phyloP scores from a whole-genome alignment of 2,329 filamentous ascomycete genomes.

The Penicillium sclerotigenum region DNA sequence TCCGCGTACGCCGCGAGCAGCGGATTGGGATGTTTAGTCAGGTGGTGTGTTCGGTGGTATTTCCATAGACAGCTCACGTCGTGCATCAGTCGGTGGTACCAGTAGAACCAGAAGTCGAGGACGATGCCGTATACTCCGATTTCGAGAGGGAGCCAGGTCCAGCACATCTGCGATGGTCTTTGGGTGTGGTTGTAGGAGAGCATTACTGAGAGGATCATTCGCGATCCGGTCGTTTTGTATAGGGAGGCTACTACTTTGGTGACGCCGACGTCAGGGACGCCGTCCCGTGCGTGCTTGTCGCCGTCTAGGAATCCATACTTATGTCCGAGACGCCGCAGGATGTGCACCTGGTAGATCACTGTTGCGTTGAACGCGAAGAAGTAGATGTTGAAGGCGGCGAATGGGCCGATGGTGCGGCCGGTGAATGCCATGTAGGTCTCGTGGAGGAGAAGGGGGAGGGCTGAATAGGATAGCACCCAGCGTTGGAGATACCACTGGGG shows the following conservation, averaged over 20 bases:
- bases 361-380: slow-evolving; percentile 40
- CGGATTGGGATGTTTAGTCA: slow-evolving; percentile 47
- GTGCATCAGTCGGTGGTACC: slow-evolving; percentile 40
- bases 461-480: slow-evolving; percentile 43
- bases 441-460: slow-evolving; percentile 40
- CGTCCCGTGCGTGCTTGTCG: slow-evolving; percentile 32
- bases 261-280: slow-evolving; percentile 43
- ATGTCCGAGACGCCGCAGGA: slow-evolving; percentile 23
- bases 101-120: slow-evolving; percentile 29
- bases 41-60: slow-evolving; percentile 47
- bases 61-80: slow-evolving; percentile 43
- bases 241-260: slow-evolving; percentile 35
- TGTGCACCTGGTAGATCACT: slow-evolving; percentile 37
- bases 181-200: slow-evolving; percentile 29
- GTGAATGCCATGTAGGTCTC: slow-evolving; percentile 34
- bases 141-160: slow-evolving; percentile 39
- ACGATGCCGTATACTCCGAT: slow-evolving; percentile 24
- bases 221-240: slow-evolving; percentile 34
- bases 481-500: slow-evolving; percentile 37
- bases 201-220: slow-evolving; percentile 33
- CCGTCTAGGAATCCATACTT: slow-evolving; percentile 23
- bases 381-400: slow-evolving; percentile 41
- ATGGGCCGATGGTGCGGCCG: slow-evolving; percentile 30
- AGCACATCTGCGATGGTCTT: slow-evolving; percentile 27
- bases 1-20: slow-evolving; percentile 45